Evolutionary conservation across 305 asterid species (phyloP), one percentile per base, ranked within the genome.

Genomic region (Ilex paraguariensis): DNA sequence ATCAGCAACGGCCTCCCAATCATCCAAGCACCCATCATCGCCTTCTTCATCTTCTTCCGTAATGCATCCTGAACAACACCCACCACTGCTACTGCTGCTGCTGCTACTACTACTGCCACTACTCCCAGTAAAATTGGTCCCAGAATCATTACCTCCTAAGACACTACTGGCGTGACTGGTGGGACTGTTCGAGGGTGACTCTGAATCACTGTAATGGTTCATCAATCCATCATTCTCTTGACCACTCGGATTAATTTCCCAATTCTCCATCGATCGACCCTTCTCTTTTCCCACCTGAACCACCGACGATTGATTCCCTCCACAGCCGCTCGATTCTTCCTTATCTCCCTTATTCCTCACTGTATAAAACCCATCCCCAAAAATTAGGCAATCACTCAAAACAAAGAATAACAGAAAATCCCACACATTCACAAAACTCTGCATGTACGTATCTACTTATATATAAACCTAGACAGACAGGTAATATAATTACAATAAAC

Each of bases 1-100:
- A 87, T 92, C 98, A 54, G 98, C 97, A 70, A 87, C 71, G 62
- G 95, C 85, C 70, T 92, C 98, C 98, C 98, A 92, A 67, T 92
- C 98, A 66, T 92, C 98, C 76, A 88, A 77, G 77, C 96, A 85
- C 6, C 68, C 90, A 71, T 79, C 84, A 56, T 83, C 87, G 36
- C 63, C 82, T 61, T 10, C 52, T 46, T 84, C 91, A 63, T 86
- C 91, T 58, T 85, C 90, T 50, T 78, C 96, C 60, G 72, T 71
- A 4, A 36, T 36, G 42, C 9, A 4, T 32, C 77, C 79, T 0
- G 81, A 75, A 56, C 84, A 78, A 62, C 77, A 79, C 33, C 82
- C 81, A 32, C 80, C 85, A 56, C 88, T 36, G 42, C 42, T 36
- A 36, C 42, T 36, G 42, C 42, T 36, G 9, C 42, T 36, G 9